Percentiles rank a stretch among this genome's conserved stretches.
phyloP scores from a whole-genome alignment of 2,329 filamentous ascomycete species.

The Chlorencoelia australis region DNA sequence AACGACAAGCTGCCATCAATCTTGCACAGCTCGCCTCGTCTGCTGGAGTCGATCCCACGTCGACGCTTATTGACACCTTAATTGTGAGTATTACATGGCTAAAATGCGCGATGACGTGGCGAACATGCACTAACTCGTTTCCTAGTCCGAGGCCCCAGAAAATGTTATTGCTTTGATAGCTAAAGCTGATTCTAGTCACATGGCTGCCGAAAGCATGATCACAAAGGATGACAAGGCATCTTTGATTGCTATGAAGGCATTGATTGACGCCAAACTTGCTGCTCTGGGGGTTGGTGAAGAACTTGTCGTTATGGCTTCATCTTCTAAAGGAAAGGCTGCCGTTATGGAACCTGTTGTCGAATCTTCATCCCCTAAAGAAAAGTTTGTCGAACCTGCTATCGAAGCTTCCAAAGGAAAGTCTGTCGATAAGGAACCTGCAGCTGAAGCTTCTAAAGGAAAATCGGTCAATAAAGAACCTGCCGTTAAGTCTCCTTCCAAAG shows the following conservation, averaged over 20 bases:
- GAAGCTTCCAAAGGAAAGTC: no score
- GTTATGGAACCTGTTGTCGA: no score
- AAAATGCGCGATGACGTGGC: conserved; percentile 3
- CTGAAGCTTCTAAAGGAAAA: no score
- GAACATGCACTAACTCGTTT: conserved; percentile 15
- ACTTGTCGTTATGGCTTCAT: background rate
- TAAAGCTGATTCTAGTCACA: conserved; percentile 16
- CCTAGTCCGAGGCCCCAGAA: conserved; percentile 32
- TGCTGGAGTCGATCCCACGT: conserved; percentile 32
- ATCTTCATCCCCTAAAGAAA: no score
- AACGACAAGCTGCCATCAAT: conserved; percentile 58
- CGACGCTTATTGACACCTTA: conserved; percentile 46
- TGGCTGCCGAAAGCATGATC: conserved; percentile 3
- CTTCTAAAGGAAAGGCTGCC: background rate
- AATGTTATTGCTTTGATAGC: conserved; percentile 31
- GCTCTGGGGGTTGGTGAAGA: background rate
- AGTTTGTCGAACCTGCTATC: no score
- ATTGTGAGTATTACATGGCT: conserved; percentile 50
- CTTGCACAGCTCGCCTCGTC: conserved; percentile 46
- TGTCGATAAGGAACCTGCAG: no score
- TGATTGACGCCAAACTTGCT: conserved; percentile 14
- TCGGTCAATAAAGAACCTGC: no score
- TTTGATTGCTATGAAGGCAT: conserved; percentile 14
- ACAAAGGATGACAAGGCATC: conserved; percentile 11
- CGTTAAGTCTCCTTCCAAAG: no score